Evolutionary conservation across 805 yeast genomes (phyloP), one percentile per base, ranked within the genome.

Genomic region (Ascoidea tarda): DNA sequence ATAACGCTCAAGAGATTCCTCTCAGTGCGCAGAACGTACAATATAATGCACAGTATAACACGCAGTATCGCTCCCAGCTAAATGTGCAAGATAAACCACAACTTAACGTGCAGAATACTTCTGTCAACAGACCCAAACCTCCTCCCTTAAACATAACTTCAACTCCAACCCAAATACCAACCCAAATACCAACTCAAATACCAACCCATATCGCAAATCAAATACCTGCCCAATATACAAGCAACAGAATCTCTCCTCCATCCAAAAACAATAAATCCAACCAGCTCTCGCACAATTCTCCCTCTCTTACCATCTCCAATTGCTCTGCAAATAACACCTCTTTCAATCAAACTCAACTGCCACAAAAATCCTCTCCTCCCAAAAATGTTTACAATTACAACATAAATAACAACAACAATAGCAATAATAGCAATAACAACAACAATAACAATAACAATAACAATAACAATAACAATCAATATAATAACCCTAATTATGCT

Each of bases 351-450:
- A 38, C 1, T 14, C 44, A 38, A 38, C 14, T 38, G 8, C 14
- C 44, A 38, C 44, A 38, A 14, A 8, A 38, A 38, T 38, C 53
- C 5, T 33, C 47, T 28, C 52, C 51, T 32, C 6, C 46, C 1
- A 53, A 53, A 44, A 44, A 16, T 33, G 28, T 32, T 10, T 38
- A 21, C 14, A 28, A 6, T 14, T 32, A 47, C 10, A 21, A 52
- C 32, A 50, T 46, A 49, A 52, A 54, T 44, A 53, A 49, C 16
- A 42, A 42, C 10, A 32, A 33, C 5, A 52, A 52, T 44, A 52
- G 32, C 21, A 53, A 32, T 8, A 53, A 54, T 46, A 53, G 53
- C 31, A 53, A 54, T 28, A 53, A 46, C 1, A 46, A 46, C 14
- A 46, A 33, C 44, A 52, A 54, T 44, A 53, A 49, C 16, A 42